A percentile compares a stretch with the other conserved stretches of the same genome.
Conservation (phyloP, 805 yeast genomes). For the Wickerhamomyces chaumierensis region DNA sequence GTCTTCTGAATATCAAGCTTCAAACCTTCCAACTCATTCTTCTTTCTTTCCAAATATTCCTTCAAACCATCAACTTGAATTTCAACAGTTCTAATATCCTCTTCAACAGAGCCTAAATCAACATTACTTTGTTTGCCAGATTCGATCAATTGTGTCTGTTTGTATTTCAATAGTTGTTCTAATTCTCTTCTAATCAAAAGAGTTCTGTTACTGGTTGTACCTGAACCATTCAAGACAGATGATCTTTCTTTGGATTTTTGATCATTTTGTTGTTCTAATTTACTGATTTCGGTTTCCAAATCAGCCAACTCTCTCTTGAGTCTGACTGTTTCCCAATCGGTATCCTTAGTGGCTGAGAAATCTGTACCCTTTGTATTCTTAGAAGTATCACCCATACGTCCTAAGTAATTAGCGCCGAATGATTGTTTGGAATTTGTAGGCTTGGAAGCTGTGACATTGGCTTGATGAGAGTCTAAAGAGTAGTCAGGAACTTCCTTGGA, state of each 20-base stretch:
- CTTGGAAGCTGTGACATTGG: constrained; percentile 17
- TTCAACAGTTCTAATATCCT: constrained; percentile 60
- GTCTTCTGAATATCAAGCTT: constrained; percentile 27
- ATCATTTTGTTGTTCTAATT: constrained; percentile 40
- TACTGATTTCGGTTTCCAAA: constrained; percentile 52
- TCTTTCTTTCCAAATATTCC: constrained; percentile 52
- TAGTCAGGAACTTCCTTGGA: constrained; percentile 75
- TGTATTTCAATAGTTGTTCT: constrained; percentile 73
- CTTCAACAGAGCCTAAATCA: constrained; percentile 39
- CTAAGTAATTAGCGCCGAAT: constrained; percentile 45
- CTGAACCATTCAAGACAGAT: constrained; percentile 12
- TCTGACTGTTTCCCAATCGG: constrained; percentile 89
- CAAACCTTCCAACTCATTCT: constrained; percentile 44
- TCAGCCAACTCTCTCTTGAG: constrained; percentile 69
- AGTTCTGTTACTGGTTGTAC: constrained; percentile 15
- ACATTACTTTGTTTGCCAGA: constrained; percentile 18
- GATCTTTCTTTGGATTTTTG: constrained; percentile 22
- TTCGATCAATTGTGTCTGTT: constrained; percentile 44
- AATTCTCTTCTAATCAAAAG: constrained; percentile 47
- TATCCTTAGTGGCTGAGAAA: constrained; percentile 54
- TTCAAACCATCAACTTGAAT: constrained; percentile 67
- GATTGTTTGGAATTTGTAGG: constrained; percentile 20
- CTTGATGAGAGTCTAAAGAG: constrained; percentile 46
- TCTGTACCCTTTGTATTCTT: constrained; percentile 47
- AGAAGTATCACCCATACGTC: constrained; percentile 40